A percentile compares a stretch with the other conserved stretches of the same genome.
phyloP scores from a whole-genome alignment of 805 yeast genomes.

The Cyberlindnera misumaiensis region DNA sequence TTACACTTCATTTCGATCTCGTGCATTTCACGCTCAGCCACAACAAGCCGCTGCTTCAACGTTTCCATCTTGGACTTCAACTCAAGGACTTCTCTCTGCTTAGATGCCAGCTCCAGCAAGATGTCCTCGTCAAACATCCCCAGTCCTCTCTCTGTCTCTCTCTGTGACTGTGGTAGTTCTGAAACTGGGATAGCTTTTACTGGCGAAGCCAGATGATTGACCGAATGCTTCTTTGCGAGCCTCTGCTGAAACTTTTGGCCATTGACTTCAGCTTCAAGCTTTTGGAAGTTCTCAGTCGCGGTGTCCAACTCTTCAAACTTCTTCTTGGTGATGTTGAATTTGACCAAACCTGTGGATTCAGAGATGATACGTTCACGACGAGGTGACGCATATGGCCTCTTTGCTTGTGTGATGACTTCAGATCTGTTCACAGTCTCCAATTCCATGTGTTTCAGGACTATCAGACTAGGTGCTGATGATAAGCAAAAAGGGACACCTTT shows the following conservation, averaged over 20 bases:
- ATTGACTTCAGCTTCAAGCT: conserved; percentile 6
- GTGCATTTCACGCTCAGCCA: conserved; percentile 32
- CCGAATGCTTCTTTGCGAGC: conserved; percentile 2
- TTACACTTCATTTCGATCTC: conserved; percentile 29
- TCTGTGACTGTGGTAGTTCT: not conserved
- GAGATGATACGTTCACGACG: conserved; percentile 35
- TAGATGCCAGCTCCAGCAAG: conserved; percentile 37
- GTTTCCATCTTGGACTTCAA: conserved; percentile 34
- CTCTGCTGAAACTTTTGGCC: not conserved
- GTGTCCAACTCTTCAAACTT: conserved; percentile 8
- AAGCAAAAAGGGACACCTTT: too few relatives aligned
- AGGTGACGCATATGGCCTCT: conserved; percentile 2
- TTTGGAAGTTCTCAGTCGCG: conserved; percentile 12
- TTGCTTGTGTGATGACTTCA: not conserved
- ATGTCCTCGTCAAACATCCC: conserved; percentile 17
- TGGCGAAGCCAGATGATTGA: not conserved
- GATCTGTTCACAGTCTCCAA: too few relatives aligned
- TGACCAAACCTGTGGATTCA: conserved; percentile 45
- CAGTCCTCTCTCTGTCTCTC: not conserved
- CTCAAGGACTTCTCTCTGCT: conserved; percentile 47
- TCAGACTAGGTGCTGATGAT: too few relatives aligned
- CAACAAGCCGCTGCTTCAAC: conserved; percentile 31
- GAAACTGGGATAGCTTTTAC: not conserved
- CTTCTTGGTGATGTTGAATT: conserved; percentile 26
- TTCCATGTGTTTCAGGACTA: too few relatives aligned